Evolutionary conservation across 2,329 filamentous ascomycete genomes (phyloP).

Genomic region (Pyrenophora graminea): DNA sequence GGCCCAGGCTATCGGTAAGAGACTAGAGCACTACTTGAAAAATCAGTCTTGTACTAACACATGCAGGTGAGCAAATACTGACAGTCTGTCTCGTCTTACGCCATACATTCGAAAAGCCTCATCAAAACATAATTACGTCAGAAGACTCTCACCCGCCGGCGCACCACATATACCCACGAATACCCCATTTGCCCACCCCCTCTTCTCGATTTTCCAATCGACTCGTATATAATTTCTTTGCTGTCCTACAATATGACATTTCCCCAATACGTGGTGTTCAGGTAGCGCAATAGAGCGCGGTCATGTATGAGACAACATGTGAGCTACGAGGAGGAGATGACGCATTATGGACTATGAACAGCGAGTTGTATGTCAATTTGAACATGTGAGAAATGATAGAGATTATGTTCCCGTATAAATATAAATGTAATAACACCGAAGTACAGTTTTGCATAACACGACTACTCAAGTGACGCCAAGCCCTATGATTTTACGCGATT

Average conservation of each 20-base stretch:
- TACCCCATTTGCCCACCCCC: neutral
- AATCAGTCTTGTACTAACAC: neutral
- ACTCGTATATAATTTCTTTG: neutral
- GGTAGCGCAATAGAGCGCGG: slow-evolving; percentile 1
- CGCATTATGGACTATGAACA: slow-evolving; percentile 1
- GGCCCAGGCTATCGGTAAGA: slow-evolving; percentile 56
- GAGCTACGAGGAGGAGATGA: neutral
- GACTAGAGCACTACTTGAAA: accelerated
- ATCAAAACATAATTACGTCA: neutral
- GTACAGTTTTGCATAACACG: neutral
- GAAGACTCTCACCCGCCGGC: neutral
- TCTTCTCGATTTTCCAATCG: neutral
- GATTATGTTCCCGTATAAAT: too few species aligned
- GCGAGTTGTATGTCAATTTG: neutral
- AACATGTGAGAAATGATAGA: neutral
- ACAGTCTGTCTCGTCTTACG: neutral
- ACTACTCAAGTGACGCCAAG: too few species aligned
- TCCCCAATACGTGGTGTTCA: slow-evolving; percentile 11
- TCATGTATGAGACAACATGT: neutral
- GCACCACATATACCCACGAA: slow-evolving; percentile 8
- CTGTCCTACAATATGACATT: slow-evolving; percentile 16
- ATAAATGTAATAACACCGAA: neutral
- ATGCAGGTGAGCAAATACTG: slow-evolving; percentile 7
- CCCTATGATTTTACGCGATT: neutral
- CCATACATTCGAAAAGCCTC: neutral